These are phyloP conservation scores for Craterostigma plantagineum DNA, from an alignment of 257 asterid genomes.

Conservation along the genomic window DNA sequence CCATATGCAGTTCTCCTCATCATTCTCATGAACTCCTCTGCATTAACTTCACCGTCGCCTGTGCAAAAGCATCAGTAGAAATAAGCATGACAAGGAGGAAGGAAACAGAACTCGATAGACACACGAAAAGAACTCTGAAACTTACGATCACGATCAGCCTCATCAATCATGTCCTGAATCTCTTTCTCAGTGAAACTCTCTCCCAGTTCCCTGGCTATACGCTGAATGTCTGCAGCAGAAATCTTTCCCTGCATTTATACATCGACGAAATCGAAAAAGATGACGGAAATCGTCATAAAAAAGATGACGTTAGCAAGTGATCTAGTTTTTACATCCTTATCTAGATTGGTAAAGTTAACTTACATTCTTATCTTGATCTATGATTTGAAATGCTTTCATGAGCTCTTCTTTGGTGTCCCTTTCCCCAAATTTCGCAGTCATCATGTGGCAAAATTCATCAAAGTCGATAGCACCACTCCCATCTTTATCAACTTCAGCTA, in stretches of 20 bases:
- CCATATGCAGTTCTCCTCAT: constrained; percentile 85
- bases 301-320: constrained; percentile 1
- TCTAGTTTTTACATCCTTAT: neutral
- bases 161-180: constrained; percentile 86
- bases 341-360: constrained; percentile 8
- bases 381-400: constrained; percentile 65
- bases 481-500: constrained; percentile 90
- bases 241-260: constrained; percentile 57
- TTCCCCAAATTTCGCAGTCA: constrained; percentile 95
- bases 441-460: constrained; percentile 75
- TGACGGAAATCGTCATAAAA: no score
- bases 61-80: constrained; percentile 11
- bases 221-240: constrained; percentile 76
- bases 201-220: constrained; percentile 65
- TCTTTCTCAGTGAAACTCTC: constrained; percentile 56
- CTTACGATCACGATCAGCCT: constrained; percentile 91
- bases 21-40: constrained; percentile 74
- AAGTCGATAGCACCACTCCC: constrained; percentile 94
- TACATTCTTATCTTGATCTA: constrained; percentile 85
- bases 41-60: constrained; percentile 86
- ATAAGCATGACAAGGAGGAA: neutral
- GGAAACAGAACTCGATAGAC: no score
- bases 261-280: constrained; percentile 9
- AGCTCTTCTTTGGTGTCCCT: constrained; percentile 83
- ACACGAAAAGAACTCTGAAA: neutral